Conservation (phyloP, 257 asterid species). For the Mentha longifolia region DNA sequence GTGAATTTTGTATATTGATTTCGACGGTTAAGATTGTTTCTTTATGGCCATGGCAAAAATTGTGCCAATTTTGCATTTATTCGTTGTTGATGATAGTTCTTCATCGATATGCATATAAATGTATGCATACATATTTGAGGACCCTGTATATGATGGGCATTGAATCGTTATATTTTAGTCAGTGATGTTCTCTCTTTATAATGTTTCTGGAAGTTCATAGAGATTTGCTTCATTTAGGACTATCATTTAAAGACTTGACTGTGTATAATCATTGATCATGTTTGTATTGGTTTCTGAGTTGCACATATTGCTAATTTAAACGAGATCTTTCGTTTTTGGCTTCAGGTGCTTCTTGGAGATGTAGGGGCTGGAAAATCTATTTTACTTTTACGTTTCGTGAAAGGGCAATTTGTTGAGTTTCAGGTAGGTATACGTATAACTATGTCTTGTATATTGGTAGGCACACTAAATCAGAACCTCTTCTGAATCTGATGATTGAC, state of each 20-base stretch:
- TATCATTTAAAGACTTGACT: conserved; percentile 6
- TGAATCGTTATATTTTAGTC: not conserved
- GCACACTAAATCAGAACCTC: not conserved
- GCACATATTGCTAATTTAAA: conserved; percentile 24
- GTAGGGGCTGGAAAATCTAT: conserved; percentile 93
- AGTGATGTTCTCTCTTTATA: not conserved
- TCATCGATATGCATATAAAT: conserved; percentile 21
- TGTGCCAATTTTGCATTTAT: conserved; percentile 21
- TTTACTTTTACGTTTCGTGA: conserved; percentile 78
- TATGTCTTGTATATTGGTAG: not conserved
- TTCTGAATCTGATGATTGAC: conserved; percentile 13
- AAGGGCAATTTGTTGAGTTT: conserved; percentile 83
- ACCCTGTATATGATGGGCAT: not conserved
- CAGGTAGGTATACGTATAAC: conserved; percentile 53
- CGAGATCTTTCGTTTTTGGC: not conserved
- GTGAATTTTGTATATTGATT: conserved; percentile 3
- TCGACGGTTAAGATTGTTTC: conserved; percentile 2
- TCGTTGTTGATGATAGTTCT: not conserved
- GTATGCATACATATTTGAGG: not conserved
- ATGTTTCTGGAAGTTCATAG: too few species aligned
- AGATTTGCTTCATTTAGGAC: not conserved
- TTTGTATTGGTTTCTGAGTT: not conserved
- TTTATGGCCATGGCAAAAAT: not conserved
- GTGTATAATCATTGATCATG: not conserved
- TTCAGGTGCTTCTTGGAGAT: conserved; percentile 84